These are phyloP conservation scores for Beauveria varroae DNA, from an alignment of 2,329 filamentous ascomycete genomes.

Conservation along the genomic window DNA sequence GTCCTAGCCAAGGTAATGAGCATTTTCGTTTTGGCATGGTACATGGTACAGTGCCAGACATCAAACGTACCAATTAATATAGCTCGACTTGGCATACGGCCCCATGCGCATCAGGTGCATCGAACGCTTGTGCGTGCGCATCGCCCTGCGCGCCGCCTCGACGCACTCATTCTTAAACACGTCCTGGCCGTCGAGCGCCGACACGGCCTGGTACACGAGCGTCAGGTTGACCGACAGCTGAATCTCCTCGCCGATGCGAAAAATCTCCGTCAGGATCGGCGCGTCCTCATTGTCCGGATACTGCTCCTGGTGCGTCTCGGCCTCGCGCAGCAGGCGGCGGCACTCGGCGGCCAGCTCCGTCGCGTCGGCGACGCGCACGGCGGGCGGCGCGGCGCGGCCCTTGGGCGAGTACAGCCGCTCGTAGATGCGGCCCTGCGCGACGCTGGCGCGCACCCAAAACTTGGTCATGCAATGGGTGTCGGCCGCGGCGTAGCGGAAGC, in stretches of 20 bases:
- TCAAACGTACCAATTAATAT: slow-evolving; percentile 42
- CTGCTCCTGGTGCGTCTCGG: slow-evolving; percentile 26
- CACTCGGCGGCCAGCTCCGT: slow-evolving; percentile 31
- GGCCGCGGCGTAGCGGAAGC: slow-evolving; percentile 31
- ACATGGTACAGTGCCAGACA: no score
- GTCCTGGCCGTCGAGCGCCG: slow-evolving; percentile 32
- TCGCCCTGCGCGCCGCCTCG: slow-evolving; percentile 39
- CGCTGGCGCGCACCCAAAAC: slow-evolving; percentile 48
- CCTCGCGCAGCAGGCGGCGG: slow-evolving; percentile 27
- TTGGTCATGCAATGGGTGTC: slow-evolving; percentile 31
- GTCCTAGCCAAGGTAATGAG: slow-evolving; percentile 39
- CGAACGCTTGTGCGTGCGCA: slow-evolving; percentile 37
- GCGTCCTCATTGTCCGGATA: slow-evolving; percentile 29
- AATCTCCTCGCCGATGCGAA: slow-evolving; percentile 40
- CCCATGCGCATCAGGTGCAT: slow-evolving; percentile 34
- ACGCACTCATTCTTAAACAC: slow-evolving; percentile 43
- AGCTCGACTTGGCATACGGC: slow-evolving; percentile 36
- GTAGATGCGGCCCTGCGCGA: slow-evolving; percentile 52
- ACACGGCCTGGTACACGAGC: slow-evolving; percentile 46
- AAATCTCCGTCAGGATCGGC: slow-evolving; percentile 34
- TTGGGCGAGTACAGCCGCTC: slow-evolving; percentile 44
- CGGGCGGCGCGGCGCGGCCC: slow-evolving; percentile 32
- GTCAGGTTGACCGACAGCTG: slow-evolving; percentile 40
- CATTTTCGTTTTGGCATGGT: background rate
- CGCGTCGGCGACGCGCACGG: slow-evolving; percentile 32